Percentiles rank a stretch among this genome's conserved stretches.
Conservation (phyloP, 768 basidiomycete genomes). For the Pulveroboletus sp. region DNA sequence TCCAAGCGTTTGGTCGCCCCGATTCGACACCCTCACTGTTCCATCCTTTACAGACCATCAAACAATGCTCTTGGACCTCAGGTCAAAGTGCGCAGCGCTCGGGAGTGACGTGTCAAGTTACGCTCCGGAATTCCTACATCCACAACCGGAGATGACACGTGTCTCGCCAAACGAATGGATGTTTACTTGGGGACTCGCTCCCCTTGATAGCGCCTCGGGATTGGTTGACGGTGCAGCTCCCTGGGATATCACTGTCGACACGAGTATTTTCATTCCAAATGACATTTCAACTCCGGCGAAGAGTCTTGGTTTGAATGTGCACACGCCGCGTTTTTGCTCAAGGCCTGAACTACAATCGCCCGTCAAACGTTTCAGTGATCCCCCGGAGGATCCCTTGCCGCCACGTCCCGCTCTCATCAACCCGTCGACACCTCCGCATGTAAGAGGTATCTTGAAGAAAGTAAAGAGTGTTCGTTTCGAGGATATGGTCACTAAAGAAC, state of each 20-base stretch:
- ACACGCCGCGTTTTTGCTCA: background rate
- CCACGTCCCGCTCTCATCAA: constrained; percentile 22
- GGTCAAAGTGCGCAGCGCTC: constrained; percentile 31
- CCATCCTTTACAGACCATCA: constrained; percentile 29
- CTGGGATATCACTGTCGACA: constrained; percentile 1
- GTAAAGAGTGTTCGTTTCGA: constrained; percentile 40
- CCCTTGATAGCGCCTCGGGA: constrained; percentile 19
- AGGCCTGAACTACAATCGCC: constrained; percentile 4
- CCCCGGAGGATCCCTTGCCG: constrained; percentile 20
- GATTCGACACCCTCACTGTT: constrained; percentile 16
- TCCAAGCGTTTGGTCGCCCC: constrained; percentile 30
- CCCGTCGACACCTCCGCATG: constrained; percentile 27
- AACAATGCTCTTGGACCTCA: constrained; percentile 37
- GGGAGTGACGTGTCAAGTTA: constrained; percentile 11
- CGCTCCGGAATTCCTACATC: constrained; percentile 1
- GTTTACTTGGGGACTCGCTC: constrained; percentile 31
- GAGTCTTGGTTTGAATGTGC: background rate
- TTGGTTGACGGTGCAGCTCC: constrained; percentile 3
- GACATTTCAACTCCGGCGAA: constrained; percentile 11
- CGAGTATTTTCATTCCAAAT: constrained; percentile 12
- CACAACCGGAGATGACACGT: background rate
- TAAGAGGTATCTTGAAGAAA: constrained; percentile 39
- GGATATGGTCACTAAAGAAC: constrained; percentile 11
- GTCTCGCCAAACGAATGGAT: constrained; percentile 34
- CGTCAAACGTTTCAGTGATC: constrained; percentile 6